Conservation (phyloP, 208 protist genomes). For the Vickermania ingenoplastis region DNA sequence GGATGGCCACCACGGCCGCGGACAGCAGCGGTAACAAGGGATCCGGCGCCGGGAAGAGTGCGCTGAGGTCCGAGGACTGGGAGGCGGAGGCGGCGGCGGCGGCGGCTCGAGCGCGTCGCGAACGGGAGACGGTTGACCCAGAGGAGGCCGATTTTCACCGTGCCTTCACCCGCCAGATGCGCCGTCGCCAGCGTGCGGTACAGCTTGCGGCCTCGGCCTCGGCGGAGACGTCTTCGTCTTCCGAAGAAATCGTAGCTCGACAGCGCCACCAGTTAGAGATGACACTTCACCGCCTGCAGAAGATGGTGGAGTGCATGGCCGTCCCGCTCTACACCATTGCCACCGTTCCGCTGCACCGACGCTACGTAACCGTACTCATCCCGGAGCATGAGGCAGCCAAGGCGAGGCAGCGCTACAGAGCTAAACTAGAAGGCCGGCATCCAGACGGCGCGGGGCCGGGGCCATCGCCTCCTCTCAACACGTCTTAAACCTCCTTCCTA, state of each 20-base stretch:
- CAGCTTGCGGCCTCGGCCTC: neutral
- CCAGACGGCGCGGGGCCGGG: too few relatives aligned
- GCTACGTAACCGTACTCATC: conserved; percentile 62
- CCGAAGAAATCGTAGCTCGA: neutral
- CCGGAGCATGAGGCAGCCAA: conserved; percentile 72
- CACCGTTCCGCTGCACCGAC: conserved; percentile 47
- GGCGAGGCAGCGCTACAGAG: too few relatives aligned
- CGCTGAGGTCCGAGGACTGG: neutral
- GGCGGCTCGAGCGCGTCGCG: neutral
- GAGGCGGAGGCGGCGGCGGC: neutral
- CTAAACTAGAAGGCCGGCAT: too few relatives aligned
- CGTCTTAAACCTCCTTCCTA: too few relatives aligned
- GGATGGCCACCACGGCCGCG: neutral
- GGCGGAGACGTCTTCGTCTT: neutral
- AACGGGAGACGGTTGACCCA: conserved; percentile 7
- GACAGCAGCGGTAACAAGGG: neutral
- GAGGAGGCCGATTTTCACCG: conserved; percentile 76
- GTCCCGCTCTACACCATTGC: conserved; percentile 80
- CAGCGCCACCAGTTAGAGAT: neutral
- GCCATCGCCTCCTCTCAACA: too few relatives aligned
- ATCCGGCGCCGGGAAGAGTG: neutral
- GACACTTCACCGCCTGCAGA: conserved; percentile 23
- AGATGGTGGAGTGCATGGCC: conserved; percentile 71
- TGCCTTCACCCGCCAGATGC: conserved; percentile 34
- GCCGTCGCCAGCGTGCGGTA: conserved; percentile 7